These are phyloP conservation scores for Amylostereum areolatum DNA, from an alignment of 1,284 basidiomycete genomes.

Conservation along the genomic window DNA sequence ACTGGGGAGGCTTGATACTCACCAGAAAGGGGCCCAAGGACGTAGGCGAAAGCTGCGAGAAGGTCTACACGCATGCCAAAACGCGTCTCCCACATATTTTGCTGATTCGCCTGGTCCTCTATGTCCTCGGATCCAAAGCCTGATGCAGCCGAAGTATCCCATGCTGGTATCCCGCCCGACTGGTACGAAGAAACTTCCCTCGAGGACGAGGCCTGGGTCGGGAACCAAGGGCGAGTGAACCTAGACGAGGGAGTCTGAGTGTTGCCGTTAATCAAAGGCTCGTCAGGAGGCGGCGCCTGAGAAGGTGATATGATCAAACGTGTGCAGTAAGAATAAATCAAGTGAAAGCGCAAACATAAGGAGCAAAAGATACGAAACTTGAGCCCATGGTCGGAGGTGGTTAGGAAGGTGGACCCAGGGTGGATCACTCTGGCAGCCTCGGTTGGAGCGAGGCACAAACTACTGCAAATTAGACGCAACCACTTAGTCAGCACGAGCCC, in stretches of 20 bases:
- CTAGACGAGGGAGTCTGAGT: conserved; percentile 23
- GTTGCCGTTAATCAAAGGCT: conserved; percentile 27
- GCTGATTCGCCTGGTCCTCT: conserved; percentile 41
- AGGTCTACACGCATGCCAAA: conserved; percentile 68
- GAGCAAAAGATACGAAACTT: conserved; percentile 39
- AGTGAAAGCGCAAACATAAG: conserved; percentile 39
- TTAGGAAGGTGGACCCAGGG: too few relatives aligned
- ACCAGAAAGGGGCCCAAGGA: conserved; percentile 75
- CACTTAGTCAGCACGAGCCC: too few relatives aligned
- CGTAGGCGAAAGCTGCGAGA: conserved; percentile 62
- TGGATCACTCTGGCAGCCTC: too few relatives aligned
- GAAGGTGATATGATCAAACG: background rate
- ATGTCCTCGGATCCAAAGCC: conserved; percentile 29
- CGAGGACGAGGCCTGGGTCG: conserved; percentile 28
- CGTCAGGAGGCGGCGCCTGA: conserved; percentile 58
- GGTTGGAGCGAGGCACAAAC: too few relatives aligned
- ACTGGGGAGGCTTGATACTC: conserved; percentile 17
- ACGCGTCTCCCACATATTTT: conserved; percentile 69
- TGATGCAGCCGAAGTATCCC: conserved; percentile 40
- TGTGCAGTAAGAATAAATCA: conserved; percentile 1
- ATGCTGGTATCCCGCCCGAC: conserved; percentile 60
- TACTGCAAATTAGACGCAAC: too few relatives aligned
- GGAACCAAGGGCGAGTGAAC: conserved; percentile 52
- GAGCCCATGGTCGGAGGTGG: conserved; percentile 18
- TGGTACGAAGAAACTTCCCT: conserved; percentile 52